These are phyloP conservation scores for Hemileia vastatrix DNA, from an alignment of 1,284 basidiomycete genomes.

Conservation along the genomic window DNA sequence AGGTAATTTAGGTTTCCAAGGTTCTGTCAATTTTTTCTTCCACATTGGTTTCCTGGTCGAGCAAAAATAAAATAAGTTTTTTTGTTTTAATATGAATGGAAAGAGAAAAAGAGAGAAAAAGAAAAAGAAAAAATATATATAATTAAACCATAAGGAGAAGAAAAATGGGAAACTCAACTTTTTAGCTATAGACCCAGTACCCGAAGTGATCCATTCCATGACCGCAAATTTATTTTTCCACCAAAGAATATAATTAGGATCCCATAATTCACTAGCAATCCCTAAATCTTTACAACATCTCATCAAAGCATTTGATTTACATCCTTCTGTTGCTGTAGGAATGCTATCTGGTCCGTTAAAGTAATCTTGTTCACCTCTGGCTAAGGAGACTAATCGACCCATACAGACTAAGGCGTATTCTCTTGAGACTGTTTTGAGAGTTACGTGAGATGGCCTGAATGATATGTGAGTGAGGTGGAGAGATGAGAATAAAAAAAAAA, in stretches of 20 bases:
- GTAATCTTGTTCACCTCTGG: constrained; percentile 93
- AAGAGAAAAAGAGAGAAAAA: too few species aligned
- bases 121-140: too few species aligned
- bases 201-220: constrained; percentile 9
- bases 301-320: constrained; percentile 96
- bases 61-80: too few species aligned
- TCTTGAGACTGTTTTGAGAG: constrained; percentile 71
- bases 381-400: constrained; percentile 84
- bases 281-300: constrained; percentile 96
- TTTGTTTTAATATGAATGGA: too few species aligned
- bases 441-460: constrained; percentile 27
- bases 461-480: constrained; percentile 26
- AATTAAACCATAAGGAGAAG: too few species aligned
- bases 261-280: constrained; percentile 90
- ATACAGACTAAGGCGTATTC: constrained; percentile 93
- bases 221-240: constrained; percentile 22
- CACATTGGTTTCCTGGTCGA: too few species aligned
- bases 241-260: constrained; percentile 30
- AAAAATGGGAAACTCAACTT: too few species aligned
- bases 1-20: too few species aligned
- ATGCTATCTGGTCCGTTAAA: constrained; percentile 76
- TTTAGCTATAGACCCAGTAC: too few species aligned
- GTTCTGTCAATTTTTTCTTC: too few species aligned
- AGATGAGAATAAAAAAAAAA: background rate
- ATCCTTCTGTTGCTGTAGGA: constrained; percentile 85